These are phyloP conservation scores for Ambrosia trifida DNA, from an alignment of 129 eudicot species.

Conservation along the genomic window DNA sequence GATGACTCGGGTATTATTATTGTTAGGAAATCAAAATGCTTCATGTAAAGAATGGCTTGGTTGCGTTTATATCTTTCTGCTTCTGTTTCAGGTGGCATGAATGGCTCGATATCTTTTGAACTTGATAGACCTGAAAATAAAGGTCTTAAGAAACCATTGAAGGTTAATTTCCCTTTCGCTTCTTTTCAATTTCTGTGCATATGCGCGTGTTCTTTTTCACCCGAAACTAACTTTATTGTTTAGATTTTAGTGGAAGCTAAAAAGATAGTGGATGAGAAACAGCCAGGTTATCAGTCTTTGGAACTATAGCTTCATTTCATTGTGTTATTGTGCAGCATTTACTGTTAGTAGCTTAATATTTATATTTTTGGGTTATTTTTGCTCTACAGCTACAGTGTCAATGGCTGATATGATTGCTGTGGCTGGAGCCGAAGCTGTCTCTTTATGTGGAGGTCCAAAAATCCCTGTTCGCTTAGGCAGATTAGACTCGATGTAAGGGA, in stretches of 20 bases:
- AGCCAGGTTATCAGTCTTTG: conserved; percentile 46
- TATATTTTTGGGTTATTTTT: not conserved
- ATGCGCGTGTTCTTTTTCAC: conserved; percentile 5
- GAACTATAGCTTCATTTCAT: conserved; percentile 2
- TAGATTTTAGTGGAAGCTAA: conserved; percentile 86
- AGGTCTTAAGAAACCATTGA: conserved; percentile 74
- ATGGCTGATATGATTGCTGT: conserved; percentile 90
- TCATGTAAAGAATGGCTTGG: conserved; percentile 17
- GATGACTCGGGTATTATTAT: conserved; percentile 56
- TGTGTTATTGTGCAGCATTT: not conserved
- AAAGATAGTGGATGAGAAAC: conserved; percentile 54
- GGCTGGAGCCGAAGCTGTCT: conserved; percentile 94
- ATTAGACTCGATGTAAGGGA: conserved; percentile 73
- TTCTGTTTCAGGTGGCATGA: conserved; percentile 81
- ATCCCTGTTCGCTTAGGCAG: conserved; percentile 82
- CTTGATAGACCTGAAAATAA: conserved; percentile 93
- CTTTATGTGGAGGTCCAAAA: conserved; percentile 84
- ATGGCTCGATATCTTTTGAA: conserved; percentile 88
- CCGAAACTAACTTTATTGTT: conserved; percentile 33
- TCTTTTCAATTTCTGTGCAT: not conserved
- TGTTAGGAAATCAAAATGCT: not conserved
- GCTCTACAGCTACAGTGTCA: conserved; percentile 49
- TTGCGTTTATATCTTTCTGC: not conserved
- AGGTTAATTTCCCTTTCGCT: conserved; percentile 46
- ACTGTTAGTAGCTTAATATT: not conserved